Percentiles rank a stretch among this genome's conserved stretches.
Evolutionary conservation across 208 protist species (phyloP).

Genomic region (Leishmania tarentolae): DNA sequence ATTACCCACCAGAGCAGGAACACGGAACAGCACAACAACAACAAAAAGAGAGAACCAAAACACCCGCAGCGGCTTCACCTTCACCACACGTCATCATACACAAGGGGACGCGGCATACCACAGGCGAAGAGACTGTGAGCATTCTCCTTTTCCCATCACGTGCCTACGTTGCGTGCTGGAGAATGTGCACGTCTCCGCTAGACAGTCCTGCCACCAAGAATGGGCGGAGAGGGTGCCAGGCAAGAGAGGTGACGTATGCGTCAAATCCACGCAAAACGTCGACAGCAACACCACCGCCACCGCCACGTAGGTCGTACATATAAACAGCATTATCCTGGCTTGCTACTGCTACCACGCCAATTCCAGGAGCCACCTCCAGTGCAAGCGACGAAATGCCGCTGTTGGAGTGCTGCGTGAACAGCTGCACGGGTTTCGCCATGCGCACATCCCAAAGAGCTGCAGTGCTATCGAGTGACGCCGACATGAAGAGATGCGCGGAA

Average conservation of each 20-base stretch:
- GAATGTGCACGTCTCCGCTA: slow-evolving; percentile 26
- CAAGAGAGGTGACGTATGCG: slow-evolving; percentile 51
- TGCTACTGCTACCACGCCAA: slow-evolving; percentile 60
- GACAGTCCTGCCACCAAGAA: slow-evolving; percentile 58
- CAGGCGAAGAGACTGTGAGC: not conserved
- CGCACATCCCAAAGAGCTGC: slow-evolving; percentile 84
- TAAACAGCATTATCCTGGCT: slow-evolving; percentile 73
- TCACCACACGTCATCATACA: not conserved
- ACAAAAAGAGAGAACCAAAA: too few species aligned
- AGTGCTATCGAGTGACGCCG: slow-evolving; percentile 67
- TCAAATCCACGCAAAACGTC: slow-evolving; percentile 37
- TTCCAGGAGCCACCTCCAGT: slow-evolving; percentile 60
- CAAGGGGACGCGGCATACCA: not conserved
- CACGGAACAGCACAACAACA: not conserved
- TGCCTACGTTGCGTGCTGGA: not conserved
- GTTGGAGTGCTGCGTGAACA: slow-evolving; percentile 81
- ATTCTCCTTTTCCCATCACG: not conserved
- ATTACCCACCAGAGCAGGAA: not conserved
- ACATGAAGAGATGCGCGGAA: slow-evolving; percentile 62
- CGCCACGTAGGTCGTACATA: slow-evolving; percentile 67
- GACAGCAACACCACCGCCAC: slow-evolving; percentile 38
- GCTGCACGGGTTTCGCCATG: slow-evolving; percentile 38
- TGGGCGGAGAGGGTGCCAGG: slow-evolving; percentile 73
- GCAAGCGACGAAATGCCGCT: slow-evolving; percentile 55
- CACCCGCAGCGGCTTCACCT: too few species aligned